phyloP scores from a whole-genome alignment of 495 filamentous ascomycete species.

The Aspergillus funiculosus region DNA sequence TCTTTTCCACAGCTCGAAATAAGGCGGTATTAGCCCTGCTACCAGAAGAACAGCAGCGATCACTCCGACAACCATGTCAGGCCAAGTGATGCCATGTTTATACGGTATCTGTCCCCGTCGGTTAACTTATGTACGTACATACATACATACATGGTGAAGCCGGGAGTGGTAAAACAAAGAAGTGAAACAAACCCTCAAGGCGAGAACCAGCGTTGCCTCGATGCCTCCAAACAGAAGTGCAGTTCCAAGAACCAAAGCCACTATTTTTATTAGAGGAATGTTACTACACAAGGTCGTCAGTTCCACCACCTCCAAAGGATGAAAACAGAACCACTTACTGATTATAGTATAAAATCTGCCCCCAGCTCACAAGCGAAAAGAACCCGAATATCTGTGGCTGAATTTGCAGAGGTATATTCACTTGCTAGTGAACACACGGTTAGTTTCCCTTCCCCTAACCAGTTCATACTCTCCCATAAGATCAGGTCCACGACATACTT shows the following conservation, averaged over 20 bases:
- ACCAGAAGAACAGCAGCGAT: conserved; percentile 53
- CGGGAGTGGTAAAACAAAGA: neutral
- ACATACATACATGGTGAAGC: no score
- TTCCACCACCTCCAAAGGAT: no score
- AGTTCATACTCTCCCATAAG: conserved; percentile 38
- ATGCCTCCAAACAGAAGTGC: conserved; percentile 49
- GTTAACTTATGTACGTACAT: no score
- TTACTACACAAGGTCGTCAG: neutral
- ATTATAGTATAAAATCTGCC: conserved; percentile 58
- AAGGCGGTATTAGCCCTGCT: conserved; percentile 62
- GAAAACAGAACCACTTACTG: conserved; percentile 36
- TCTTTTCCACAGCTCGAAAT: conserved; percentile 66
- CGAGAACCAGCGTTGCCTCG: conserved; percentile 58
- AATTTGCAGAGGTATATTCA: conserved; percentile 69
- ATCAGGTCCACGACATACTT: conserved; percentile 40
- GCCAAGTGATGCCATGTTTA: conserved; percentile 47
- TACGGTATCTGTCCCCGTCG: conserved; percentile 43
- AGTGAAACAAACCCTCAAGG: conserved; percentile 45
- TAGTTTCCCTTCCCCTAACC: conserved; percentile 1
- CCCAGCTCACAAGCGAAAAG: conserved; percentile 61
- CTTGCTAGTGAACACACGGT: conserved; percentile 41
- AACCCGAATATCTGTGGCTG: conserved; percentile 66
- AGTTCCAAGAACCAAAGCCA: conserved; percentile 33
- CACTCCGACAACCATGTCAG: conserved; percentile 55
- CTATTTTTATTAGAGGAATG: conserved; percentile 36